These are phyloP conservation scores for Aureobasidium sp. DNA, from an alignment of 2,329 filamentous ascomycete species.

Conservation along the genomic window DNA sequence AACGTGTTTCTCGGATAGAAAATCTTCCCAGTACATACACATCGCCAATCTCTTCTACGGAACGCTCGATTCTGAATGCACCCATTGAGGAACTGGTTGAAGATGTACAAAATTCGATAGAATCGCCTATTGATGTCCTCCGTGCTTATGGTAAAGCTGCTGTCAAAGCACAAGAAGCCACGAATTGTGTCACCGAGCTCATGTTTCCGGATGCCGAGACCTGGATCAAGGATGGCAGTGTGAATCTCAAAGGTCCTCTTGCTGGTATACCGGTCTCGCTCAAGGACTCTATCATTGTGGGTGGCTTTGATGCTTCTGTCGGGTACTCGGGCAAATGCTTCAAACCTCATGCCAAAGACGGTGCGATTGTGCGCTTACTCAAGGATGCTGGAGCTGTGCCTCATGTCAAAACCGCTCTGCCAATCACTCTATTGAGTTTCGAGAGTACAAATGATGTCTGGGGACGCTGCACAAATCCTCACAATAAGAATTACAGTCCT, in stretches of 20 bases:
- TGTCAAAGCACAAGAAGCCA: conserved; percentile 72
- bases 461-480: conserved; percentile 75
- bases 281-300: conserved; percentile 69
- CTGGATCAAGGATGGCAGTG: conserved; percentile 51
- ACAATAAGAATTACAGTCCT: conserved; percentile 74
- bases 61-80: conserved; percentile 60
- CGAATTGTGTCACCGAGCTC: conserved; percentile 84
- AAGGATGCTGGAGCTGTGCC: conserved; percentile 83
- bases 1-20: conserved; percentile 62
- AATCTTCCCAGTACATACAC: conserved; percentile 59
- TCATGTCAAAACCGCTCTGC: conserved; percentile 87
- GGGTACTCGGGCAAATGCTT: conserved; percentile 68
- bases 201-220: conserved; percentile 69
- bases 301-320: conserved; percentile 73
- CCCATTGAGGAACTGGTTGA: conserved; percentile 72
- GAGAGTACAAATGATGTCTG: conserved; percentile 74
- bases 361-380: conserved; percentile 63
- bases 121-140: conserved; percentile 65
- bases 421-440: conserved; percentile 78
- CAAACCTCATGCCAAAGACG: conserved; percentile 60
- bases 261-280: conserved; percentile 81
- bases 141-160: conserved; percentile 81
- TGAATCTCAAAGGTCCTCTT: conserved; percentile 71
- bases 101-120: conserved; percentile 61
- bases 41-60: conserved; percentile 52